Evolutionary conservation across 768 basidiomycete genomes (phyloP).

Genomic region (Suillus alpinus): DNA sequence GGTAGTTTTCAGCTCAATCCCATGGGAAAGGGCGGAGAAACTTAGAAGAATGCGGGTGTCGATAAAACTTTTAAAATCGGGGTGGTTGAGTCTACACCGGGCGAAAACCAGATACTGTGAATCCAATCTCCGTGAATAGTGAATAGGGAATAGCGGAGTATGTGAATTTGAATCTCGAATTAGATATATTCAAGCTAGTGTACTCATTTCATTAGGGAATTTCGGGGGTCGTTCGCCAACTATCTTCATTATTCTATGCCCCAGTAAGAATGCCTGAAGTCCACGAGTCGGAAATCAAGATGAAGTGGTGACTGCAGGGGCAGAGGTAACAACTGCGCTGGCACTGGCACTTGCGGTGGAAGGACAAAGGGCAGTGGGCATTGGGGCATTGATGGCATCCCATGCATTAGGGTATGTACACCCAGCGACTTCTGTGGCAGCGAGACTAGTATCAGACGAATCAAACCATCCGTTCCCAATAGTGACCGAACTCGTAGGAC

Average conservation of each 20-base stretch:
- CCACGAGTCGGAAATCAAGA: not conserved
- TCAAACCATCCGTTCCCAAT: slow-evolving; percentile 60
- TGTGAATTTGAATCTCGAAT: not conserved
- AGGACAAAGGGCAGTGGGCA: slow-evolving; percentile 47
- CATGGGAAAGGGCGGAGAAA: not conserved
- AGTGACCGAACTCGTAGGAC: slow-evolving; percentile 35
- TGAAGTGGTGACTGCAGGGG: slow-evolving; percentile 1
- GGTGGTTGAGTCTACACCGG: not conserved
- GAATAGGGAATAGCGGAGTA: not conserved
- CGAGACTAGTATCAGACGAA: slow-evolving; percentile 45
- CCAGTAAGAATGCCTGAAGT: not conserved
- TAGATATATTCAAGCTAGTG: not conserved
- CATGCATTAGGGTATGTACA: slow-evolving; percentile 67
- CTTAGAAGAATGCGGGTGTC: not conserved
- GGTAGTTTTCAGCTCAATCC: not conserved
- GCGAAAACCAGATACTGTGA: not conserved
- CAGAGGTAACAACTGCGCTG: slow-evolving; percentile 1
- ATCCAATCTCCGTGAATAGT: not conserved
- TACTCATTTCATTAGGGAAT: not conserved
- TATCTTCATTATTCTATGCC: not conserved
- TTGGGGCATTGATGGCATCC: slow-evolving; percentile 48
- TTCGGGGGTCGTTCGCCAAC: too few species aligned
- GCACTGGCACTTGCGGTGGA: slow-evolving; percentile 4
- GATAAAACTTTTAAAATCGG: not conserved
- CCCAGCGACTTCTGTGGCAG: slow-evolving; percentile 57